phyloP scores from a whole-genome alignment of 2,329 filamentous ascomycete species.

The Botryotinia globosa region DNA sequence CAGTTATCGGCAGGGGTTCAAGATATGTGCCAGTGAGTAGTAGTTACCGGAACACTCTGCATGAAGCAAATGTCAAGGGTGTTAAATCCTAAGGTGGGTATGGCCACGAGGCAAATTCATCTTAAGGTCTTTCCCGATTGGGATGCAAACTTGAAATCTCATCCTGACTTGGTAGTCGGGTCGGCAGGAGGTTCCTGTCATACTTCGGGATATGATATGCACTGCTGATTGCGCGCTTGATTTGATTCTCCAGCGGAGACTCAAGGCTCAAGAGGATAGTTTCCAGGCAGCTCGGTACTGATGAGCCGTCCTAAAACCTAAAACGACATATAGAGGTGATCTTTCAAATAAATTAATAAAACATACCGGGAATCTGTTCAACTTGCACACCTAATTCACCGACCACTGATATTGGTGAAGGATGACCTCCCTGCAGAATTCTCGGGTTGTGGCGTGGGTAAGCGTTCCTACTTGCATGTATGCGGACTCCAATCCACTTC shows the following conservation, averaged over 20 bases:
- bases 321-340: constrained; percentile 24
- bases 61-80: constrained; percentile 14
- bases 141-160: constrained; percentile 15
- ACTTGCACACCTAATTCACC: constrained; percentile 18
- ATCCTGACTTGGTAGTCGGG: constrained; percentile 6
- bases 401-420: constrained; percentile 22
- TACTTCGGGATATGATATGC: constrained; percentile 34
- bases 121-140: constrained; percentile 18
- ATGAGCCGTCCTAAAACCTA: constrained; percentile 29
- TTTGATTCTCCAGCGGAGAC: constrained; percentile 4
- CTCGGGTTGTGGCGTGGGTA: constrained; percentile 31
- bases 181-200: constrained; percentile 16
- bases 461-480: constrained; percentile 36
- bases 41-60: constrained; percentile 13
- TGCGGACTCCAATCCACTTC: constrained; percentile 26
- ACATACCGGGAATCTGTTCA: constrained; percentile 34
- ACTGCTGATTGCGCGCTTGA: constrained; percentile 26
- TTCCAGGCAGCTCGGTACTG: constrained; percentile 31
- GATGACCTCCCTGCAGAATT: constrained; percentile 24
- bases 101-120: constrained; percentile 19
- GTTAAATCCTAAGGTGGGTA: constrained; percentile 15
- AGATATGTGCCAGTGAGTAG: constrained; percentile 5
- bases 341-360: constrained; percentile 34
- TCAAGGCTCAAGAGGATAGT: not conserved
- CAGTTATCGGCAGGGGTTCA: constrained; percentile 2